Conservation (phyloP, 768 basidiomycete genomes). For the Dictyophora rubrovolvata region DNA sequence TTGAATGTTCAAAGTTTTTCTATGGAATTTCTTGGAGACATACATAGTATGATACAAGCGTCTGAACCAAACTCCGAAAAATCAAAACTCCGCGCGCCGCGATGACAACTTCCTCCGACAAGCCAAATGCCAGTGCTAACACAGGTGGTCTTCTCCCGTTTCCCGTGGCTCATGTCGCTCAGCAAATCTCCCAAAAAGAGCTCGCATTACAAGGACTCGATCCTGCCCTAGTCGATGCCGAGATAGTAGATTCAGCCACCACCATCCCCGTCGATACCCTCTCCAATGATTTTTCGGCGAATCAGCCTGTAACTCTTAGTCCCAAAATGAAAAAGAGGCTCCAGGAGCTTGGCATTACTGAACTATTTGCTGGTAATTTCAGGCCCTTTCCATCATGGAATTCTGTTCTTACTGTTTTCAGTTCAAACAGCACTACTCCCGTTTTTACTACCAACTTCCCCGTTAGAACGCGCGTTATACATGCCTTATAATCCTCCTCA, state of each 20-base stretch:
- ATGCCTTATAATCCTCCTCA: conserved; percentile 53
- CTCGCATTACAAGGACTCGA: conserved; percentile 75
- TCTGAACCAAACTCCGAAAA: conserved; percentile 7
- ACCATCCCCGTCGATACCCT: conserved; percentile 29
- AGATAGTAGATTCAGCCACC: conserved; percentile 49
- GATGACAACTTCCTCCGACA: neutral
- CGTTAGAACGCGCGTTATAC: conserved; percentile 41
- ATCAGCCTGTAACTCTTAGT: conserved; percentile 38
- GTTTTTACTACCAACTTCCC: conserved; percentile 49
- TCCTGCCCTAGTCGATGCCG: conserved; percentile 57
- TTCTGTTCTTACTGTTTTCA: conserved; percentile 20
- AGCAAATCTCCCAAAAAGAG: conserved; percentile 58
- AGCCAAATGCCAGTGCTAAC: conserved; percentile 18
- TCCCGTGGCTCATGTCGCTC: conserved; percentile 54
- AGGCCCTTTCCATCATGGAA: conserved; percentile 15
- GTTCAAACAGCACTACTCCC: conserved; percentile 88
- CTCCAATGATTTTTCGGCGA: conserved; percentile 28
- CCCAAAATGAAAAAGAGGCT: conserved; percentile 53
- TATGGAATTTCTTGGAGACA: no score
- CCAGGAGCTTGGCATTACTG: conserved; percentile 66
- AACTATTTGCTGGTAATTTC: conserved; percentile 92
- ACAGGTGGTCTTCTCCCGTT: conserved; percentile 49
- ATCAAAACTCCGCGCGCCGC: neutral
- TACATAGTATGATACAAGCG: no score
- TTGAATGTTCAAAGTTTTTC: no score